These are phyloP conservation scores for Zygosaccharomyces pseudobailii DNA, from an alignment of 1,139 yeast species.

Conservation along the genomic window DNA sequence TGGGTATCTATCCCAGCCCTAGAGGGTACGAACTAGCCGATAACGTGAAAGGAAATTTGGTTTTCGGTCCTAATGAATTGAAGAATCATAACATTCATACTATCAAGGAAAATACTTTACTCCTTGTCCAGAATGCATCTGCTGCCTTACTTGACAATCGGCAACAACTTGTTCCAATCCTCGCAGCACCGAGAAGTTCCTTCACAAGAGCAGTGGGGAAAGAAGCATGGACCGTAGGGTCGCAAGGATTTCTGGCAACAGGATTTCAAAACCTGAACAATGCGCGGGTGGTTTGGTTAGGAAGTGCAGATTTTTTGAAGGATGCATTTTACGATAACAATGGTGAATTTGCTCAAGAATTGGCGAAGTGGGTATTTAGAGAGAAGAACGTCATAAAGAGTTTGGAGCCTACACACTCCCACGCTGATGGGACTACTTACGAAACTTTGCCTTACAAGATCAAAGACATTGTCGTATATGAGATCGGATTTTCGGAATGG, in stretches of 20 bases:
- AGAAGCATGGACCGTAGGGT: slow-evolving; percentile 77
- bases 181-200: slow-evolving; percentile 66
- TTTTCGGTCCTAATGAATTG: slow-evolving; percentile 19
- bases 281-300: slow-evolving; percentile 80
- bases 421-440: slow-evolving; percentile 45
- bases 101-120: slow-evolving; percentile 16
- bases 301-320: slow-evolving; percentile 53
- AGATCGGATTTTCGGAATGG: slow-evolving; percentile 66
- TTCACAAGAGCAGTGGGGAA: slow-evolving; percentile 45
- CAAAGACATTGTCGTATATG: slow-evolving; percentile 60
- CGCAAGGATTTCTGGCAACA: slow-evolving; percentile 72
- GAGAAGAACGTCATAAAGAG: slow-evolving; percentile 60
- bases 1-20: slow-evolving; percentile 84
- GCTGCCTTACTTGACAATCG: slow-evolving; percentile 56
- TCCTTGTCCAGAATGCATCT: slow-evolving; percentile 41
- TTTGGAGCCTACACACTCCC: slow-evolving; percentile 44
- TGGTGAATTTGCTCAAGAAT: slow-evolving; percentile 41
- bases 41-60: slow-evolving; percentile 46
- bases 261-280: slow-evolving; percentile 78
- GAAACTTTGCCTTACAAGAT: slow-evolving; percentile 58
- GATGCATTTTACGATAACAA: slow-evolving; percentile 33
- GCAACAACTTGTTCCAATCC: slow-evolving; percentile 64
- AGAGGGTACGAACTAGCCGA: slow-evolving; percentile 63
- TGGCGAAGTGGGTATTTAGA: slow-evolving; percentile 74
- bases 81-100: slow-evolving; percentile 24